Base-by-base conservation (phyloP, 805 yeast species). In the Ogataea degrootiae region DNA sequence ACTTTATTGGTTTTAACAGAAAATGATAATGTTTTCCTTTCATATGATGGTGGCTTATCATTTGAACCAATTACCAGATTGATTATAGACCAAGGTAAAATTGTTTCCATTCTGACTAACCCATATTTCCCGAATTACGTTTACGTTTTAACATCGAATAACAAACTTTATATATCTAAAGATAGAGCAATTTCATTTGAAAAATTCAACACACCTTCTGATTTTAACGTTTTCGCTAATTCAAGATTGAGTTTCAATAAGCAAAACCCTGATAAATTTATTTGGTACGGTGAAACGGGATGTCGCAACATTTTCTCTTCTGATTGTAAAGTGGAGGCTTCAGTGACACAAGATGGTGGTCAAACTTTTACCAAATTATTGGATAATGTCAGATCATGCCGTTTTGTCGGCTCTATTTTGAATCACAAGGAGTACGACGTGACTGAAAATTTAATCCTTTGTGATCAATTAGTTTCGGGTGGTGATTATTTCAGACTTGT, bases 311-410 rank as follows among this genome's bases (percentile, higher is more conserved):
- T 55, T 14, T 67, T 66, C 42, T 68, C 74, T 2, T 46, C 54
- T 1, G 66, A 71, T 17, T 91, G 97, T 65, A 70, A 72, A 42
- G 62, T 75, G 1, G 73, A 72, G 7, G 83, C 91, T 0, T 84
- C 73, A 54, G 68, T 79, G 47, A 83, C 96, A 2, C 68, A 64
- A 23, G 81, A 91, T 67, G 79, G 76, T 22, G 99, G 98, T 21
- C 56, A 65, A 26, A 64, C 75, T 5, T 94, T 90, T 73, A 56
- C 66, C 0, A 68, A 71, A 44, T 60, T 94, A 52, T 63, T 72
- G 22, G 76, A 76, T 7, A 71, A 79, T 52, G 85, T 80, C 6
- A 58, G 69, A 17, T 66, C 65, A 7, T 92, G 99, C 73, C 77
- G 78, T 43, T 92, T 79, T 63, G 82, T 80, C n/a, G 83, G 82